These are phyloP conservation scores for Amanita exitialis DNA, from an alignment of 768 basidiomycete genomes.

Conservation along the genomic window DNA sequence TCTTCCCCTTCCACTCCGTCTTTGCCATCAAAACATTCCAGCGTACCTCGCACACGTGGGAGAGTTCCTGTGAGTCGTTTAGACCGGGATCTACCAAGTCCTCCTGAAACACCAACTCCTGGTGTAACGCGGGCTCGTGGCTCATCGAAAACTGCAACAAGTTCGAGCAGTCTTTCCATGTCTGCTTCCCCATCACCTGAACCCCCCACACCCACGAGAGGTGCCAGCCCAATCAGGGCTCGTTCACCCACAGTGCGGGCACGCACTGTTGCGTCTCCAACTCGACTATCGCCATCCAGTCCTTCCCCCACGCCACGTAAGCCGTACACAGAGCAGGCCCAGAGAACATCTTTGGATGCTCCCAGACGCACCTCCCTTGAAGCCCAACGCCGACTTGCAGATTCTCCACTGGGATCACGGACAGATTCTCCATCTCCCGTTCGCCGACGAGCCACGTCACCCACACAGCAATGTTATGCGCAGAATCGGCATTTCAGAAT, in stretches of 20 bases:
- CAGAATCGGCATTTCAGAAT: conserved; percentile 49
- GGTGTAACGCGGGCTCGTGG: conserved; percentile 24
- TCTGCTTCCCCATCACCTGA: conserved; percentile 23
- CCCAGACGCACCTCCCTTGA: conserved; percentile 7
- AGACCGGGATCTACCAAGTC: conserved; percentile 25
- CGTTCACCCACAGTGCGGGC: conserved; percentile 1
- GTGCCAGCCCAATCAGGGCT: conserved; percentile 23
- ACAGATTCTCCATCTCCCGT: conserved; percentile 34
- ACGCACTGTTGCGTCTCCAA: not conserved
- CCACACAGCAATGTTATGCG: conserved; percentile 36
- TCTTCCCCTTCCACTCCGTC: conserved; percentile 13
- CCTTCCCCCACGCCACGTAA: conserved; percentile 15
- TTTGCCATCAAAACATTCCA: conserved; percentile 13
- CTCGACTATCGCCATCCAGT: conserved; percentile 1
- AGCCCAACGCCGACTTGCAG: not conserved
- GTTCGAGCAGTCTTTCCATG: conserved; percentile 29
- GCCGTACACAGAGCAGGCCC: conserved; percentile 24
- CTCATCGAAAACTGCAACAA: conserved; percentile 25
- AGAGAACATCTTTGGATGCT: conserved; percentile 20
- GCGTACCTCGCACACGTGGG: conserved; percentile 20
- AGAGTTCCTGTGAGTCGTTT: conserved; percentile 25
- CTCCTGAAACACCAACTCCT: conserved; percentile 41
- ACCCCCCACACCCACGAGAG: conserved; percentile 23
- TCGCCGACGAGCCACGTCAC: conserved; percentile 34
- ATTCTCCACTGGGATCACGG: conserved; percentile 13